Percentiles rank a stretch among this genome's conserved stretches.
These are phyloP conservation scores for Aureoboletus auriporus DNA, from an alignment of 768 basidiomycete genomes.

Conservation along the genomic window DNA sequence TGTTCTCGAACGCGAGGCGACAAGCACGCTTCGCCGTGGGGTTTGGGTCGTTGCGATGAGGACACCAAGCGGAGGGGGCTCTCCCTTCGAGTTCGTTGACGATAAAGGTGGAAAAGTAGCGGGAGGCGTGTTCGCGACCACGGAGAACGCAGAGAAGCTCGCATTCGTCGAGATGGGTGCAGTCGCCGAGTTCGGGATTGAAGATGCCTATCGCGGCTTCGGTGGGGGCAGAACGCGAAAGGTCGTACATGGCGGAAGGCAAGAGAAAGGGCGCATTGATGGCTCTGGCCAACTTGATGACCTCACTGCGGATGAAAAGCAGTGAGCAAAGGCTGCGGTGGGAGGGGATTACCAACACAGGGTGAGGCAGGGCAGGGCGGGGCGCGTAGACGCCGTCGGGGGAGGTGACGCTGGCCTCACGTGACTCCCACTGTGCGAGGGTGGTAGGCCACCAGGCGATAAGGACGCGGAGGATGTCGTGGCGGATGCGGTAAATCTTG, in stretches of 20 bases:
- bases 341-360: constrained; percentile 47
- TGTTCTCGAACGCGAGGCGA: constrained; percentile 67
- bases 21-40: constrained; percentile 49
- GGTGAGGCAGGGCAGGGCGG: constrained; percentile 56
- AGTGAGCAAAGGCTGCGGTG: constrained; percentile 1
- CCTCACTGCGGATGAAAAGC: constrained; percentile 37
- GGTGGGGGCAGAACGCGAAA: constrained; percentile 65
- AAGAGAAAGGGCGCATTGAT: constrained; percentile 54
- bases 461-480: constrained; percentile 53
- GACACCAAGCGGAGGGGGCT: constrained; percentile 45
- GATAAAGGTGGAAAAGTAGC: constrained; percentile 75
- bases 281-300: constrained; percentile 65
- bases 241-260: constrained; percentile 77
- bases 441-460: constrained; percentile 54
- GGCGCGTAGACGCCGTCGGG: constrained; percentile 51
- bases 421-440: constrained; percentile 61
- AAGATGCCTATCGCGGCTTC: constrained; percentile 53
- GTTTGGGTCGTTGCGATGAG: constrained; percentile 46
- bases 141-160: constrained; percentile 61
- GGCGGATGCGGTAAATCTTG: constrained; percentile 52
- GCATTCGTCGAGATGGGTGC: constrained; percentile 37
- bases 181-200: constrained; percentile 35
- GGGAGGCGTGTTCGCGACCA: constrained; percentile 68
- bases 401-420: constrained; percentile 57
- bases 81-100: constrained; percentile 71